Conservation (phyloP, 768 basidiomycete genomes). For the Amanita thiersii region DNA sequence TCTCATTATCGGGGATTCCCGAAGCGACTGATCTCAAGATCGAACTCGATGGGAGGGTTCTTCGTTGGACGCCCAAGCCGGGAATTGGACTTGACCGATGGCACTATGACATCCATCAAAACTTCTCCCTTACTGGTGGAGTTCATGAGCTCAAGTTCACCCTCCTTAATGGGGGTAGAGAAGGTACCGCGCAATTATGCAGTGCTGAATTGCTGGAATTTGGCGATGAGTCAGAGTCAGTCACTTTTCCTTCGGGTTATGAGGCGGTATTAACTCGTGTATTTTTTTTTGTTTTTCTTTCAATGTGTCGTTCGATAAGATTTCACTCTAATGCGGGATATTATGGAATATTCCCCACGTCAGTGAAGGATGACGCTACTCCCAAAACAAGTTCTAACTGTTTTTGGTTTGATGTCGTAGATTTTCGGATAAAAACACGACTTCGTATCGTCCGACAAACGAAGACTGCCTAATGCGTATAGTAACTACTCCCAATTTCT, state of each 20-base stretch:
- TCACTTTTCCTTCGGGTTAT: slow-evolving; percentile 5
- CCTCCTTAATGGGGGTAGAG: slow-evolving; percentile 35
- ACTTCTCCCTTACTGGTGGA: slow-evolving; percentile 35
- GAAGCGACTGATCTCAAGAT: slow-evolving; percentile 42
- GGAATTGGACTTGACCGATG: slow-evolving; percentile 64
- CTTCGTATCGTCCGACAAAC: slow-evolving; percentile 75
- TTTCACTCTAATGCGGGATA: slow-evolving; percentile 51
- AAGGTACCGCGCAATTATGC: slow-evolving; percentile 65
- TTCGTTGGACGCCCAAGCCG: slow-evolving; percentile 48
- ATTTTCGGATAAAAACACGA: slow-evolving; percentile 55
- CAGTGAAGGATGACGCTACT: slow-evolving; percentile 14
- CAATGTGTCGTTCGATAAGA: slow-evolving; percentile 23
- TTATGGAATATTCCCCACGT: slow-evolving; percentile 73
- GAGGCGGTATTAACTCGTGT: not conserved
- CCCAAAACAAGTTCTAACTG: not conserved
- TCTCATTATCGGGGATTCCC: slow-evolving; percentile 70
- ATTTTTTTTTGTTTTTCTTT: slow-evolving; percentile 2
- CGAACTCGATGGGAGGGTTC: slow-evolving; percentile 49
- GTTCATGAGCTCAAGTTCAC: slow-evolving; percentile 52
- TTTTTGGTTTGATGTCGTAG: slow-evolving; percentile 23
- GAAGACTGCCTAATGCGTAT: slow-evolving; percentile 78
- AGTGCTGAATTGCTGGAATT: slow-evolving; percentile 71
- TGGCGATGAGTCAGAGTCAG: slow-evolving; percentile 54
- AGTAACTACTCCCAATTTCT: slow-evolving; percentile 64
- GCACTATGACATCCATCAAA: slow-evolving; percentile 57